Evolutionary conservation across 768 basidiomycete species (phyloP).

Genomic region (Amanita rubescens): DNA sequence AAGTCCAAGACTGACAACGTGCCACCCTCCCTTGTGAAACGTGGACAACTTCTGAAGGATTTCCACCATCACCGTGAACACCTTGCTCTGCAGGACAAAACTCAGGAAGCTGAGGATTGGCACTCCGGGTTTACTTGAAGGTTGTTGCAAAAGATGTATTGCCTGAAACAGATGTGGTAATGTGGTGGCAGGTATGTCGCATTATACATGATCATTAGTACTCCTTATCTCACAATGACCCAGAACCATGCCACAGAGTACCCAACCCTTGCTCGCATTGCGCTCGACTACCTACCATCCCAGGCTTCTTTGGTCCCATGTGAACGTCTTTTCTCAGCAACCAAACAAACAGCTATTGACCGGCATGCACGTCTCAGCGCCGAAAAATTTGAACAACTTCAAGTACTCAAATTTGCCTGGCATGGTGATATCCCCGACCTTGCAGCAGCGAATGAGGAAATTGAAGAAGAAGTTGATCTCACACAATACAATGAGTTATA

Average conservation of each 20-base stretch:
- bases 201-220: neutral
- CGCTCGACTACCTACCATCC: neutral
- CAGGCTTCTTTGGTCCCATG: neutral
- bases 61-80: neutral
- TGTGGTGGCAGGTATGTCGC: neutral
- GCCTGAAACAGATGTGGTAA: neutral
- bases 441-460: neutral
- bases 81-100: neutral
- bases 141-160: neutral
- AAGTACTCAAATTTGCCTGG: slow-evolving; percentile 1
- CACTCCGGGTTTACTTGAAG: neutral
- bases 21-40: neutral
- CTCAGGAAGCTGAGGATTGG: neutral
- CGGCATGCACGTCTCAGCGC: neutral
- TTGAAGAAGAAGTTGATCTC: neutral
- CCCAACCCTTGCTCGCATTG: slow-evolving; percentile 2
- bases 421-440: neutral
- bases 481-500: neutral
- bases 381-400: neutral
- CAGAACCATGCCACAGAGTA: neutral
- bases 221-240: neutral
- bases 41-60: neutral
- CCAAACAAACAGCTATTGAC: neutral
- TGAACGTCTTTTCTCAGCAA: neutral
- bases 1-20: neutral